Base-by-base conservation (phyloP, 176 grass and related monocot species). In the Eragrostis nindensis region DNA sequence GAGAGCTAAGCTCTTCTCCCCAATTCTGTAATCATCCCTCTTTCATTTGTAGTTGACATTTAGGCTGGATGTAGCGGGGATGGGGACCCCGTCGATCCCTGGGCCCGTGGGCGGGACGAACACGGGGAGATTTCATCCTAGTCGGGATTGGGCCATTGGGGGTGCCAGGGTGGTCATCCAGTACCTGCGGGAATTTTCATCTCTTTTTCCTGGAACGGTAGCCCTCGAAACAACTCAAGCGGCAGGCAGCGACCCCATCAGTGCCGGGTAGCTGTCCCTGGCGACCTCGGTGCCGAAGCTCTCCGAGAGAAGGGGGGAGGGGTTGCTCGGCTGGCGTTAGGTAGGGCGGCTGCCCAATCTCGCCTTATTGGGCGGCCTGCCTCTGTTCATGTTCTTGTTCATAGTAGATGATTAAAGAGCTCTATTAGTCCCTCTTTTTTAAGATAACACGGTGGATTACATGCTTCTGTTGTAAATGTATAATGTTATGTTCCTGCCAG, bases 321-420 rank as follows among this genome's bases (percentile, higher is more conserved):
- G 9, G n/a, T 9, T 11, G 9, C 3, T n/a, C 11, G n/a, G 3
- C 11, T 8, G 24, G 32, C 32, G 32, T 36, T 36, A 36, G 32
- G 32, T 36, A 36, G 32, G 32, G 32, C 32, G 4, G 32, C 32
- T 36, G 32, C 32, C 32, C 32, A 36, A 36, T 36, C 32, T 36
- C 32, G 4, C 32, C 32, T 36, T 36, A 36, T 36, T 36, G 32
- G 32, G 1, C 32, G 1, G 32, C 32, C 32, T 36, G 32, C 32
- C 32, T 36, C 29, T 57, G 40, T n/a, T 81, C 13, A 57, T 72
- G 39, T 73, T 73, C 22, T 57, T 71, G 46, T 86, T 50, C 25
- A 29, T 81, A 61, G 41, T 81, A 50, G 42, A 27, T 83, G 48
- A 60, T 74, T 44, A 21, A 65, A 82, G 55, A 84, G 12, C 7